A percentile compares a stretch with the other conserved stretches of the same genome.
phyloP scores from a whole-genome alignment of 2,329 filamentous ascomycete genomes.

The Beauveria australis region DNA sequence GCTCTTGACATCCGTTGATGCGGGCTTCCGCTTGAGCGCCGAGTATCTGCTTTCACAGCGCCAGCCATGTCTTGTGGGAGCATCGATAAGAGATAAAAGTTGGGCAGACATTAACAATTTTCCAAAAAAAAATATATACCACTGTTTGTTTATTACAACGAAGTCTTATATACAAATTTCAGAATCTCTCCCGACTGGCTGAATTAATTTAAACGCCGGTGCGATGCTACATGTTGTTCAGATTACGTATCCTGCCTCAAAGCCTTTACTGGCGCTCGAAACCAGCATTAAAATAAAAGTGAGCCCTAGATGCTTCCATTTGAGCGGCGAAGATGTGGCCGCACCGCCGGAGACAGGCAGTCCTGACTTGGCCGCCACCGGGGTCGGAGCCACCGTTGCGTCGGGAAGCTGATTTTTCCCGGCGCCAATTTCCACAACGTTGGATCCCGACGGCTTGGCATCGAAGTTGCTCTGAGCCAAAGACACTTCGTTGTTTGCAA shows the following conservation, averaged over 20 bases:
- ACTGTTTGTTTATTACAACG: no score
- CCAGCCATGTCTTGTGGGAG: no score
- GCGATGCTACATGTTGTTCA: neutral
- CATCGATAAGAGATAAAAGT: no score
- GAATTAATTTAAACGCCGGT: neutral
- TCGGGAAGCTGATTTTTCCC: slow-evolving; percentile 43
- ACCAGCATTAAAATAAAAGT: neutral
- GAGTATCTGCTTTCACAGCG: slow-evolving; percentile 13
- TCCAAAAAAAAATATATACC: no score
- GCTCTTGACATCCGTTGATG: slow-evolving; percentile 12
- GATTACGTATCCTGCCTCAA: neutral
- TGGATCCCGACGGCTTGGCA: slow-evolving; percentile 31
- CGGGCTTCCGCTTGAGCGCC: slow-evolving; percentile 30
- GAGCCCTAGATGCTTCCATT: neutral
- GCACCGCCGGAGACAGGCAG: slow-evolving; percentile 16
- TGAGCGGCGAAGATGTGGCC: neutral
- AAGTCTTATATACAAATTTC: neutral
- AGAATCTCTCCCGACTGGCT: neutral
- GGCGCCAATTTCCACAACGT: slow-evolving; percentile 46
- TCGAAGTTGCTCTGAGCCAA: slow-evolving; percentile 61
- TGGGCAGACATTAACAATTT: no score
- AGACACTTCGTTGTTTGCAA: slow-evolving; percentile 63
- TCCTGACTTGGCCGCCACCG: slow-evolving; percentile 41
- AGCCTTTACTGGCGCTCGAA: neutral
- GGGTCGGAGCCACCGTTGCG: slow-evolving; percentile 40